Percentiles rank a stretch among this genome's conserved stretches.
These are phyloP conservation scores for Zea mays DNA, from an alignment of 176 grass and related monocot genomes.

Conservation along the genomic window Zm-B73-REFERENCE-NAM-5.0 NC_050099.1:244739001-244739500, in stretches of 20 bases:
- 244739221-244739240: slow-evolving; percentile 18
- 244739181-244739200: background rate
- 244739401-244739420: background rate
- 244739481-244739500: background rate
- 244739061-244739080: slow-evolving; percentile 74
- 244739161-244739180: background rate
- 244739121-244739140: background rate
- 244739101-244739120: background rate
- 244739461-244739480: slow-evolving; percentile 11
- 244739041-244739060: slow-evolving; percentile 72
- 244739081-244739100: slow-evolving; percentile 5
- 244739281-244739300: background rate
- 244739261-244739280: background rate
- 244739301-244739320: slow-evolving; percentile 1
- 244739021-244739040: slow-evolving; percentile 75
- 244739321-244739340: background rate
- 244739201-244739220: background rate
- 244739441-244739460: background rate
- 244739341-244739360: slow-evolving; percentile 9
- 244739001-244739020: slow-evolving; percentile 76
- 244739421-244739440: background rate
- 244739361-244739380: slow-evolving; percentile 1
- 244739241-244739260: background rate
- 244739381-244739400: background rate
- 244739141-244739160: background rate